These are phyloP conservation scores for Neurospora tetrasperma DNA, from an alignment of 495 filamentous ascomycete species.

Conservation along the genomic window DNA sequence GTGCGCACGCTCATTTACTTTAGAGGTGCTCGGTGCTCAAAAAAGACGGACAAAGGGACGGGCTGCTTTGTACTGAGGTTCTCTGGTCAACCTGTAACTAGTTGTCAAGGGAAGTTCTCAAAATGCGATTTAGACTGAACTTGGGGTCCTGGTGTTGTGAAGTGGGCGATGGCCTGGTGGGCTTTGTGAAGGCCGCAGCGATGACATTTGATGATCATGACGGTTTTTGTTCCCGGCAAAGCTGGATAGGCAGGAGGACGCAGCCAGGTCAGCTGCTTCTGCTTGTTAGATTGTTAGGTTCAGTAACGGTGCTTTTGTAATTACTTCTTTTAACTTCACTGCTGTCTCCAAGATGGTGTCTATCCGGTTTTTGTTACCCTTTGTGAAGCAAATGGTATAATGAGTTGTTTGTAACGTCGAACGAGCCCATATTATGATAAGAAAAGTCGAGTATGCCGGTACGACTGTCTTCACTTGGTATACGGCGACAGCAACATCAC, in stretches of 20 bases:
- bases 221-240: neutral
- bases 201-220: neutral
- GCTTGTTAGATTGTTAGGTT: conserved; percentile 1
- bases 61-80: neutral
- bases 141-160: conserved; percentile 3
- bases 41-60: conserved; percentile 13
- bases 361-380: neutral
- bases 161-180: neutral
- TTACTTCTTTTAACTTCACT: neutral
- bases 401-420: neutral
- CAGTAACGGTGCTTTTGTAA: neutral
- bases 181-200: neutral
- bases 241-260: neutral
- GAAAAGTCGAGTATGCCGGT: neutral
- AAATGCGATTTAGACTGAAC: conserved; percentile 29
- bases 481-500: neutral
- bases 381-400: neutral
- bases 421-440: neutral
- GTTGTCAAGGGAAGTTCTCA: conserved; percentile 20
- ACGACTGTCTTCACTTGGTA: neutral
- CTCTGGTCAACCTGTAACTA: conserved; percentile 22
- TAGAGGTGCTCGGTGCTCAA: conserved; percentile 23
- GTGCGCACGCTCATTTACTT: conserved; percentile 19
- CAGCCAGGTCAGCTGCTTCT: conserved; percentile 1
- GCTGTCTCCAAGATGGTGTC: neutral